Percentiles rank a stretch among this genome's conserved stretches.
Evolutionary conservation across 1,284 basidiomycete genomes (phyloP).

Genomic region (Golubevia sp.): DNA sequence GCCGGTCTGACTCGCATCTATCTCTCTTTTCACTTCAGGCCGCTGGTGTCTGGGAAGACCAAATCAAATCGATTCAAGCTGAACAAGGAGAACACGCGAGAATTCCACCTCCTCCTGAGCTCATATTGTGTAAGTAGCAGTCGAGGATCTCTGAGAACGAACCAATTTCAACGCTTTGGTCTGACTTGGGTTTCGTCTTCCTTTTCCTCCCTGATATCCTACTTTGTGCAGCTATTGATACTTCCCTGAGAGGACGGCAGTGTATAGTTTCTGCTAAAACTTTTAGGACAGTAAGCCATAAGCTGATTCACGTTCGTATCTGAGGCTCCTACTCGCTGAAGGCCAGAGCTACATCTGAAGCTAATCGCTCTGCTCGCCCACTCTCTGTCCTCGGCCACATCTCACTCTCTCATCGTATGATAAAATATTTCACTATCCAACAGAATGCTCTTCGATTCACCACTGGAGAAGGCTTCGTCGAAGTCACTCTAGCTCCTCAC

Average conservation of each 20-base stretch:
- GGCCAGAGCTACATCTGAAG: too few species aligned
- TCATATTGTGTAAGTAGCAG: too few species aligned
- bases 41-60: conserved; percentile 4
- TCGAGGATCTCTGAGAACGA: too few species aligned
- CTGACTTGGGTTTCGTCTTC: too few species aligned
- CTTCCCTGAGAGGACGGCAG: conserved; percentile 26
- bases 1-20: conserved; percentile 5
- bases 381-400: background rate
- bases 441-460: conserved; percentile 35
- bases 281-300: conserved; percentile 22
- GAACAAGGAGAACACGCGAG: conserved; percentile 21
- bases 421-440: too few species aligned
- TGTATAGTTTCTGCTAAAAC: conserved; percentile 17
- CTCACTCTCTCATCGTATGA: background rate
- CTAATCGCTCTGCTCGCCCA: too few species aligned
- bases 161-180: too few species aligned
- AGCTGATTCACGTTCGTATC: conserved; percentile 21
- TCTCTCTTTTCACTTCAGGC: too few species aligned
- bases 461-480: conserved; percentile 26
- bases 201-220: too few species aligned
- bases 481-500: conserved; percentile 23
- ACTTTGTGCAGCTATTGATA: conserved; percentile 30
- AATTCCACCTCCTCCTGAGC: conserved; percentile 36
- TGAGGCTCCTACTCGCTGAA: too few species aligned
- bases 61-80: conserved; percentile 29